Percentiles rank a stretch among this genome's conserved stretches.
Conservation (phyloP, 2,329 filamentous ascomycete species). For the Aspergillus sp. region DNA sequence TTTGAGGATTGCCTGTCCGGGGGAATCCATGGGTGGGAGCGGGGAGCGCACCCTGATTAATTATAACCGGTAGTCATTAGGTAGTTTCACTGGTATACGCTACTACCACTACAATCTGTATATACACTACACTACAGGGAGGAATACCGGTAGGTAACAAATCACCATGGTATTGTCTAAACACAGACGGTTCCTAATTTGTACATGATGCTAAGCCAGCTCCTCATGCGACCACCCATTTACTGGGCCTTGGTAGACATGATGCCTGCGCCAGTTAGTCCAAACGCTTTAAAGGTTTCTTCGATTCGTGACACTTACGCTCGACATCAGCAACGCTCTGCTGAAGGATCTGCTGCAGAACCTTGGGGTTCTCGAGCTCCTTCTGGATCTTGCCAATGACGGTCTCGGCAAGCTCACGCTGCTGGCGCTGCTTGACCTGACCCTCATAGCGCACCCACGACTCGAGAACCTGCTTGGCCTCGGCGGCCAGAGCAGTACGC, state of each 20-base stretch:
- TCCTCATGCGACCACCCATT: slow-evolving; percentile 32
- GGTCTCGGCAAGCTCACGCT: slow-evolving; percentile 88
- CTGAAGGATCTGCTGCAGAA: slow-evolving; percentile 94
- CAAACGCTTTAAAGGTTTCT: background rate
- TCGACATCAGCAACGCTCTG: slow-evolving; percentile 96
- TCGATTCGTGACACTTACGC: slow-evolving; percentile 60
- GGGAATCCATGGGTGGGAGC: background rate
- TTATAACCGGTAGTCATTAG: no score
- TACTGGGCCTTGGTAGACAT: slow-evolving; percentile 41
- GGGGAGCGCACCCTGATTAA: no score
- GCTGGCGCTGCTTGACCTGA: slow-evolving; percentile 98
- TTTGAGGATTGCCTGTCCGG: background rate
- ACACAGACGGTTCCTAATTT: slow-evolving; percentile 40
- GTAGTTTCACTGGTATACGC: no score
- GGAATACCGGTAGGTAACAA: no score
- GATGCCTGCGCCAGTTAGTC: slow-evolving; percentile 32
- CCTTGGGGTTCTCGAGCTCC: slow-evolving; percentile 97
- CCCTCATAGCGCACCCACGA: slow-evolving; percentile 98
- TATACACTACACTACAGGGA: no score
- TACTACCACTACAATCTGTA: no score
- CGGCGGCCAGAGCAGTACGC: slow-evolving; percentile 82
- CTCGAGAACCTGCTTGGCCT: slow-evolving; percentile 94
- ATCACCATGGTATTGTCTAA: slow-evolving; percentile 22
- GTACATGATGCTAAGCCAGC: slow-evolving; percentile 38
- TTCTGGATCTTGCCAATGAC: slow-evolving; percentile 98